phyloP scores from a whole-genome alignment of 1,139 yeast genomes.

The Taphrina deformans region DNA sequence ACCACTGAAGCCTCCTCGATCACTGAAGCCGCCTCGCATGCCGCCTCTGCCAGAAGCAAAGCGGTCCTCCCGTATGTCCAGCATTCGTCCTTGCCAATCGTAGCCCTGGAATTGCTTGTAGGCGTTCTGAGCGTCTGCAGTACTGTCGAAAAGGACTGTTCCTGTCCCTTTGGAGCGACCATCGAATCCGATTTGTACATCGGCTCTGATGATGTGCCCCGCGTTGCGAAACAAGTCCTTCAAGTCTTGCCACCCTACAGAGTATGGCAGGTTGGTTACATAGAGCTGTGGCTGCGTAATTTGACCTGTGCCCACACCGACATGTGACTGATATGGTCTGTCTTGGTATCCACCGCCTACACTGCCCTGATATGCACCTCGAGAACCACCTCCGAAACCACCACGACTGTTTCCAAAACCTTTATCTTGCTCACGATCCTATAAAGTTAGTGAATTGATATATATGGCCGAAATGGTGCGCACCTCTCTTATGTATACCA shows the following conservation, averaged over 20 bases:
- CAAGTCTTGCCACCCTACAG: constrained; percentile 77
- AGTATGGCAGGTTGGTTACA: constrained; percentile 58
- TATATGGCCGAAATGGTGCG: background rate
- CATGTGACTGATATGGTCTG: constrained; percentile 18
- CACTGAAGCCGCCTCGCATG: constrained; percentile 36
- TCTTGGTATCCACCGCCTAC: constrained; percentile 30
- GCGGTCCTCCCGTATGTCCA: constrained; percentile 56
- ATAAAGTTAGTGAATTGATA: background rate
- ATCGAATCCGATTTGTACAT: constrained; percentile 63
- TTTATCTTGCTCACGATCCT: constrained; percentile 48
- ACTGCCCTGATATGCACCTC: constrained; percentile 22
- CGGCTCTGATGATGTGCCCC: constrained; percentile 79
- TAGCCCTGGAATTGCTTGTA: constrained; percentile 89
- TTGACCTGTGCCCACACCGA: constrained; percentile 25
- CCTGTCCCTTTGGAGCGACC: constrained; percentile 90
- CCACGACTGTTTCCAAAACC: constrained; percentile 36
- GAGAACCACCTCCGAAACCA: constrained; percentile 16
- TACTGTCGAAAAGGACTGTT: constrained; percentile 82
- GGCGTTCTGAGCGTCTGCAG: constrained; percentile 83
- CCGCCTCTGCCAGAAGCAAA: constrained; percentile 38
- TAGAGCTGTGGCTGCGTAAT: constrained; percentile 37
- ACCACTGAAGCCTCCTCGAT: constrained; percentile 39
- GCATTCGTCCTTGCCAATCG: constrained; percentile 86
- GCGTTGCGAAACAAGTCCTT: constrained; percentile 78
- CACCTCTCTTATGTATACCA: constrained; percentile 86